Evolutionary conservation across 306 rosid species (phyloP), one percentile per base, ranked within the genome.

Genomic region (Begonia peltatifolia): DNA sequence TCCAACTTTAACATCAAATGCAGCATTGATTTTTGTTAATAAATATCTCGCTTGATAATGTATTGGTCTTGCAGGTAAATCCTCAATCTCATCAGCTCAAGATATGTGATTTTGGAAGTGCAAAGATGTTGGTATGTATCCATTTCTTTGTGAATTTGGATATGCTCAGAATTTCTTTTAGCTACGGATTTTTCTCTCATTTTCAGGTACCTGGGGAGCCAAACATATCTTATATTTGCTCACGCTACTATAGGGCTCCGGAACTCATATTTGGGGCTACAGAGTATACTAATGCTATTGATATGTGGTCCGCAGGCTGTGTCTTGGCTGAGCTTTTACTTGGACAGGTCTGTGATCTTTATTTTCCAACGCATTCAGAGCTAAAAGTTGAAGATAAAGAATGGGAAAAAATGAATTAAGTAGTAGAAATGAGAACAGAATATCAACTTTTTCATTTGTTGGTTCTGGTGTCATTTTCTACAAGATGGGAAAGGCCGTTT

Each of bases 251-350:
- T 62, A 71, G 97, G 66, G 97, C 97, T 60, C 97, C 97, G 0
- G 97, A 88, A 68, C 97, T 88, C 66, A 88, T 88, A 69, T 84
- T 88, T 52, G 97, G 97, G 68, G 97, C 97, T 23, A 82, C 94
- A 15, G 93, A 84, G 67, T 88, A 88, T 68, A 84, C 95, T 50
- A 84, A 79, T 61, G 95, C 97, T 35, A 84, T 88, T 61, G 97
- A 88, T 77, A 77, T 88, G 79, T 88, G 97, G 97, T 88, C 96
- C 7, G 95, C 62, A 47, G 95, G 97, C 58, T 88, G 97, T 64
- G 97, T 84, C 54, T 64, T 88, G 68, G 84, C 87, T 43, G 97
- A 88, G 83, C 87, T 88, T 52, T 95, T 88, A 65, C 74, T 84
- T 42, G 97, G 97, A 66, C 87, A 75, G 84, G 97, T 88, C 57